Evolutionary conservation across 1,284 basidiomycete genomes (phyloP).

Genomic region (Heterobasidion occidentale): DNA sequence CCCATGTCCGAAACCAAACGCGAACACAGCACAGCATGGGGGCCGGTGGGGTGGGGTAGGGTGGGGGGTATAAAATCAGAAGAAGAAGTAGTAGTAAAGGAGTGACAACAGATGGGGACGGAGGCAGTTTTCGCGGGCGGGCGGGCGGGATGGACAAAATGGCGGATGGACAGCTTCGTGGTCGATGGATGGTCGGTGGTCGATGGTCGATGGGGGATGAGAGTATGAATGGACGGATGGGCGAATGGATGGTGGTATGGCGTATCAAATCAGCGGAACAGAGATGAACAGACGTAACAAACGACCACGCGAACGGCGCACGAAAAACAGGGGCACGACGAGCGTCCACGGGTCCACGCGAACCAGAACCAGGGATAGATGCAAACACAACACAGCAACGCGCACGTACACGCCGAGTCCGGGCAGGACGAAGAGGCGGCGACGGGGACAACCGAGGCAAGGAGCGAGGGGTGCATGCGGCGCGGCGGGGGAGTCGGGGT

Average conservation of each 20-base stretch:
- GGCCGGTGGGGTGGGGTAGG: too few species aligned
- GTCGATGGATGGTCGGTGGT: background rate
- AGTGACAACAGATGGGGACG: conserved; percentile 1
- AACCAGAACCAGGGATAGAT: too few species aligned
- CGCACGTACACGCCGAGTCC: too few species aligned
- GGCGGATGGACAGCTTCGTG: background rate
- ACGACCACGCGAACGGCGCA: too few species aligned
- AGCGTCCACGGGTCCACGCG: too few species aligned
- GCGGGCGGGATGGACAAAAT: background rate
- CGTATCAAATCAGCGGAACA: too few species aligned
- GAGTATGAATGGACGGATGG: background rate
- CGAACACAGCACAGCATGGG: background rate
- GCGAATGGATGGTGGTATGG: background rate
- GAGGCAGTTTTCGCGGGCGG: background rate
- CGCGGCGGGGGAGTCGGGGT: background rate
- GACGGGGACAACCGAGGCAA: too few species aligned
- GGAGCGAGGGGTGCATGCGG: background rate
- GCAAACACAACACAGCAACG: too few species aligned
- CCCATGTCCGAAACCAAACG: background rate
- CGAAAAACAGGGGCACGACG: too few species aligned
- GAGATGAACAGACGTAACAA: too few species aligned
- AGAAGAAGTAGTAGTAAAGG: background rate
- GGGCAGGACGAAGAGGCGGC: too few species aligned
- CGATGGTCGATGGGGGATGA: background rate
- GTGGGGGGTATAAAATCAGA: background rate